A percentile compares a stretch with the other conserved stretches of the same genome.
These are phyloP conservation scores for Candida berthetii DNA, from an alignment of 805 yeast genomes.

Conservation along the genomic window DNA sequence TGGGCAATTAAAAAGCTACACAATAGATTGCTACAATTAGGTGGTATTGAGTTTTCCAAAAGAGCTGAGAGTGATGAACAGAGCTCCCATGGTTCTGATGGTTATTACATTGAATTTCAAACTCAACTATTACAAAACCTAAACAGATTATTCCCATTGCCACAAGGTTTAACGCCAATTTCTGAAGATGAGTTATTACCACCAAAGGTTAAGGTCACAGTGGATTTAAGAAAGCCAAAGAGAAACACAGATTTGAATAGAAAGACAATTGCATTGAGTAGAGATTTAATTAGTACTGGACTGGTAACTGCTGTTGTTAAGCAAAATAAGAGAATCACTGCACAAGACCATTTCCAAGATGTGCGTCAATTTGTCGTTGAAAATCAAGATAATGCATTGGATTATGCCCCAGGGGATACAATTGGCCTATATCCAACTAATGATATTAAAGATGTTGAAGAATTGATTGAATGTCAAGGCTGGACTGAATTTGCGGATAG, in stretches of 20 bases:
- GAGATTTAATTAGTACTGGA: slow-evolving; percentile 17
- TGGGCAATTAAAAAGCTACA: slow-evolving; percentile 85
- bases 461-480: slow-evolving; percentile 59
- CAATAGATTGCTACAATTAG: slow-evolving; percentile 70
- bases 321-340: slow-evolving; percentile 57
- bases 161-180: slow-evolving; percentile 23
- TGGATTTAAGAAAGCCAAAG: slow-evolving; percentile 23
- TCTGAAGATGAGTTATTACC: slow-evolving; percentile 29
- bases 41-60: slow-evolving; percentile 64
- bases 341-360: slow-evolving; percentile 79
- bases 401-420: slow-evolving; percentile 76
- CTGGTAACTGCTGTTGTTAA: slow-evolving; percentile 37
- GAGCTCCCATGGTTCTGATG: slow-evolving; percentile 71
- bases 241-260: slow-evolving; percentile 21
- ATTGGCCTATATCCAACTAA: slow-evolving; percentile 73
- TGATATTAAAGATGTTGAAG: slow-evolving; percentile 53
- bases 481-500: slow-evolving; percentile 72
- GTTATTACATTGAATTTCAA: slow-evolving; percentile 74
- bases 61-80: slow-evolving; percentile 90
- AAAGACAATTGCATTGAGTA: slow-evolving; percentile 21
- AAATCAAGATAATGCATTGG: slow-evolving; percentile 18
- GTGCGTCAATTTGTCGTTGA: slow-evolving; percentile 58
- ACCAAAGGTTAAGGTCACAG: slow-evolving; percentile 25
- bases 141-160: slow-evolving; percentile 26
- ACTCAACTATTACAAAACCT: slow-evolving; percentile 33